Base-by-base conservation (phyloP, 2,329 filamentous ascomycete genomes). In the Xylariales sp. region DNA sequence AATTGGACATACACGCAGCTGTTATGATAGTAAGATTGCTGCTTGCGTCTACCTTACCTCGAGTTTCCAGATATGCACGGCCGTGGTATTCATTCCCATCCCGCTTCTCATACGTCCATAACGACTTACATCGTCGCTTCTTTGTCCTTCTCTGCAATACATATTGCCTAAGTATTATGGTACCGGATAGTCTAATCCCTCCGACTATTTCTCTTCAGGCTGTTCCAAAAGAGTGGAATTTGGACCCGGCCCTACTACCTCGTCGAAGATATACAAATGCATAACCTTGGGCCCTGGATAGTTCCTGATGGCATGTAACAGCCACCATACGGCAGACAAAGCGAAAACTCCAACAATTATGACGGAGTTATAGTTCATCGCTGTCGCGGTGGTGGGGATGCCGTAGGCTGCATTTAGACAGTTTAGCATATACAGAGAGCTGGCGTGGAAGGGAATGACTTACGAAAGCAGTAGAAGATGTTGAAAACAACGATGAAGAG, bases 391-490 rank as follows among this genome's bases (percentile, higher is more conserved):
- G 2, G 61, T 62, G 2, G 67, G 68, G n/a, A 69, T 43, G 8
- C 52, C 56, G 45, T 59, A 69, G 15, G 67, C 63, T 68, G 42
- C 3, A 35, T 11, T 33, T 48, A 13, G 43, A 33, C 14, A 27
- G 24, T 25, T 35, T 21, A 29, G 38, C 15, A 39, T 21, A 21
- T 7, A 16, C 6, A 15, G 16, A 19, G 4, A 31, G 4, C 19
- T 7, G 6, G 12, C n/a, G 18, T n/a, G n/a, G 4, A 17, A 19
- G 27, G 13, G 18, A 25, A 17, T 11, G 15, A 61, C 68, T 63
- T 49, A 72, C 69, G 76, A 60, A 81, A 80, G 51, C 74, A 78
- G 57, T 74, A 81, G 41, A 81, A 70, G n/a, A 76, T 60, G 37
- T 74, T 64, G 46, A 79, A 80, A 15, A 76, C 58, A 2, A 67